Evolutionary conservation across 2,329 filamentous ascomycete species (phyloP).

Genomic region (Mycocentrospora acerina): DNA sequence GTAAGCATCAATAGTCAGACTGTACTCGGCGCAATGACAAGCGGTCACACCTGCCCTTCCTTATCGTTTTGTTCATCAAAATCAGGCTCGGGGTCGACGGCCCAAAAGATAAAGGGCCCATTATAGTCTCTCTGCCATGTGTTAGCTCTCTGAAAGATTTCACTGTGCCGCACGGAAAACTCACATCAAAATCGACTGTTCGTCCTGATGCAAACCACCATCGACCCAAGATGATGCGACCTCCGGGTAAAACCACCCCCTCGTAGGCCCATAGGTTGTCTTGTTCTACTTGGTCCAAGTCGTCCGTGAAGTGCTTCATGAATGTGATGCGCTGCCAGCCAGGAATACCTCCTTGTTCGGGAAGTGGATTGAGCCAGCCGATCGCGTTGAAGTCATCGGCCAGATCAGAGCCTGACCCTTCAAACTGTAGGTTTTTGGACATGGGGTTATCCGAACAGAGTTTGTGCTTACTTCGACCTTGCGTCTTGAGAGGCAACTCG

Average conservation of each 20-base stretch:
- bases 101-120: conserved; percentile 41
- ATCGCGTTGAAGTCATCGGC: conserved; percentile 35
- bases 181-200: conserved; percentile 20
- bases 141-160: conserved; percentile 10
- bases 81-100: conserved; percentile 16
- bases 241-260: conserved; percentile 51
- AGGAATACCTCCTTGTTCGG: conserved; percentile 48
- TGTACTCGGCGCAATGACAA: no score
- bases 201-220: conserved; percentile 47
- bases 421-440: conserved; percentile 35
- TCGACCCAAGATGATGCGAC: conserved; percentile 49
- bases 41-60: no score
- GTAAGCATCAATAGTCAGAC: no score
- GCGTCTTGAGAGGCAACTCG: conserved; percentile 7
- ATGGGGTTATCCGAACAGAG: not conserved
- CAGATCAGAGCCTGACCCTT: conserved; percentile 42
- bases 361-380: conserved; percentile 55
- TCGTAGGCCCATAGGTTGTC: conserved; percentile 52
- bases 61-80: not conserved
- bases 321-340: conserved; percentile 58
- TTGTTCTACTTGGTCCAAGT: conserved; percentile 27
- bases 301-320: conserved; percentile 52
- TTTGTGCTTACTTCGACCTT: conserved; percentile 10
- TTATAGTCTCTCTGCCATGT: conserved; percentile 19
- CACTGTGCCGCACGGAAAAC: conserved; percentile 1